Base-by-base conservation (phyloP, 2,329 filamentous ascomycete genomes). In the Clonostachys byssicola region DNA sequence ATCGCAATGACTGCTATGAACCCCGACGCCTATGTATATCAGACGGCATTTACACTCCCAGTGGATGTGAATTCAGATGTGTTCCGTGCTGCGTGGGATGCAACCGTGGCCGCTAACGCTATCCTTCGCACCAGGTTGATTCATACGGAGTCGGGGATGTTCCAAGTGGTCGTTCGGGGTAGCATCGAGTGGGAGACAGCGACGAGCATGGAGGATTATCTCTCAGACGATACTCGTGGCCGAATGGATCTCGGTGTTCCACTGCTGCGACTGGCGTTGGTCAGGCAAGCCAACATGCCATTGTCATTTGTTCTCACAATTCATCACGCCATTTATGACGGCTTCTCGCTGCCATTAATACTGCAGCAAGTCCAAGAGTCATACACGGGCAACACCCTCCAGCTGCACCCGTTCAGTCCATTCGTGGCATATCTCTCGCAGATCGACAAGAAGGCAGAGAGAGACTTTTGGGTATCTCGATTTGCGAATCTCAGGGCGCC, bases 401-500 rank as follows among this genome's bases (percentile, higher is more conserved):
- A n/a, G 12, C 9, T 34, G 5, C 46, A 60, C 3, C 35, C 12
- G 17, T 73, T 71, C 55, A 68, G 66, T 46, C 57, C 64, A 36
- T 74, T 73, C 46, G 68, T 74, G 50, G 62, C 63, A 40, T 68
- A 71, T 48, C 60, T 74, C 10, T 49, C 56, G 12, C 54, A 58
- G 17, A 59, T 62, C 46, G 61, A 70, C 34, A 57, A 61, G 17
- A 46, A 56, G 5, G 60, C 57, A 2, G 67, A 67, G 7, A 63
- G 69, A 47, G 52, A 49, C 1, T 74, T 69, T 54, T 75, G 72
- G 72, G n/a, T n/a, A n/a, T n/a, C n/a, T n/a, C n/a, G n/a, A n/a
- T n/a, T n/a, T n/a, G n/a, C n/a, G n/a, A n/a, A n/a, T n/a, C n/a
- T n/a, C n/a, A n/a, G n/a, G n/a, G 57, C 59, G 17, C 59, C 66